These are phyloP conservation scores for Tuber borchii DNA, from an alignment of 495 filamentous ascomycete species.

Conservation along the genomic window DNA sequence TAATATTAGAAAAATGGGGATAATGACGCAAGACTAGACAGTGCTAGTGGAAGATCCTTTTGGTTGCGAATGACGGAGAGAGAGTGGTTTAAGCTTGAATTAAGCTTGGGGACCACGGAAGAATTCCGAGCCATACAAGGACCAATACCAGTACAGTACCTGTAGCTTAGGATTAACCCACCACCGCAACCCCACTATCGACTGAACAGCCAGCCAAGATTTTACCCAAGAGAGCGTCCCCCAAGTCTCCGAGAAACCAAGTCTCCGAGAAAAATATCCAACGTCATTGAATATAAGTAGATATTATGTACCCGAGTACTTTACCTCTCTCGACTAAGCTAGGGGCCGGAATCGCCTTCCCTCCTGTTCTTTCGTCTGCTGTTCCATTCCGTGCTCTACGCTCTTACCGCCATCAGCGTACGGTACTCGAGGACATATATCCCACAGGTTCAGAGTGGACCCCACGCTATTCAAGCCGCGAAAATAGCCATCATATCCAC, in stretches of 20 bases:
- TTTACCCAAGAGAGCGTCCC: neutral
- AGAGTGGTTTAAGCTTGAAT: neutral
- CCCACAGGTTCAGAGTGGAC: neutral
- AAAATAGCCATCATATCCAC: too few species aligned
- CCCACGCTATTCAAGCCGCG: too few species aligned
- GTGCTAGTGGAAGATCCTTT: neutral
- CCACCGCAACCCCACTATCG: neutral
- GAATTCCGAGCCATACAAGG: neutral
- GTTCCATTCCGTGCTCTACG: neutral
- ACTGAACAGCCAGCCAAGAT: neutral
- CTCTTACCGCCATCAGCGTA: neutral
- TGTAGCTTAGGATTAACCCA: neutral
- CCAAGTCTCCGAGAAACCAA: too few species aligned
- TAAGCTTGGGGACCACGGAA: neutral
- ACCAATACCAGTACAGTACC: neutral
- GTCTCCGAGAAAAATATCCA: too few species aligned
- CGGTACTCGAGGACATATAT: neutral
- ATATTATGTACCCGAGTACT: neutral
- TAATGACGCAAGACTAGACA: conserved; percentile 34
- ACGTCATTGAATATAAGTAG: neutral
- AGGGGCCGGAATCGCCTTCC: neutral
- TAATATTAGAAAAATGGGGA: conserved; percentile 22
- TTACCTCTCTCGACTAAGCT: neutral
- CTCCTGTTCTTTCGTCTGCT: neutral
- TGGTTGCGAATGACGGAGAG: neutral